Evolutionary conservation across 495 filamentous ascomycete genomes (phyloP), one percentile per base, ranked within the genome.

Genomic region (Glarea lozoyensis): DNA sequence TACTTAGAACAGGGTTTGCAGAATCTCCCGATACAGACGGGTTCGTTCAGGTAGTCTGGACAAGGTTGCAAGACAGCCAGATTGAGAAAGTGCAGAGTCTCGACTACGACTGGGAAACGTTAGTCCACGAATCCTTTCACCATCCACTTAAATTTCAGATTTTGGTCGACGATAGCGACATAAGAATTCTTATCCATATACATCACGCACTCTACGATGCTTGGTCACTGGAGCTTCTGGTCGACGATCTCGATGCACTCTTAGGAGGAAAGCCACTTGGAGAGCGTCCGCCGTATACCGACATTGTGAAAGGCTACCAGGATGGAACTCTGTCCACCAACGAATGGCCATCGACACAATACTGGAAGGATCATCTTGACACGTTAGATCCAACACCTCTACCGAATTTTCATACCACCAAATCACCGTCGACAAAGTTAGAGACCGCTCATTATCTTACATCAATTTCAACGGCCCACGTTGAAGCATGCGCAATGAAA

Each of bases 121-220:
- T 65, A 46, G 51, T 50, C 10, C 45, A 55, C 35, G 13, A 48
- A n/a, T 43, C 54, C 40, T 17, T 62, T 40, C 44, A 48, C 37
- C 46, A 33, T 18, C 54, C 54, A 10, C 4, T 57, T 13, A 71
- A 69, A 16, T 61, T 86, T 27, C 65, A 58, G 2, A 59, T 82
- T 9, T 55, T 87, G 1, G 40, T 46, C n/a, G 12, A 38, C 4
- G 2, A 38, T 0, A 12, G 16, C 6, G 49, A 58, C 4, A 40
- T 49, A 10, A 48, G 35, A 17, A 41, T 72, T 2, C 58, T 69
- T 1, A 30, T 82, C 7, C 69, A 70, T 27, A 70, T 93, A 21
- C 82, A 90, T 47, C 86, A 93, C 60, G 75, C 81, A 0, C 55
- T 89, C 0, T 92, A 92, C 50, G 86, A 93, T 53, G 86, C 84